Evolutionary conservation across 495 filamentous ascomycete genomes (phyloP), one percentile per base, ranked within the genome.

Genomic region (Aspergillus olivimuriae): DNA sequence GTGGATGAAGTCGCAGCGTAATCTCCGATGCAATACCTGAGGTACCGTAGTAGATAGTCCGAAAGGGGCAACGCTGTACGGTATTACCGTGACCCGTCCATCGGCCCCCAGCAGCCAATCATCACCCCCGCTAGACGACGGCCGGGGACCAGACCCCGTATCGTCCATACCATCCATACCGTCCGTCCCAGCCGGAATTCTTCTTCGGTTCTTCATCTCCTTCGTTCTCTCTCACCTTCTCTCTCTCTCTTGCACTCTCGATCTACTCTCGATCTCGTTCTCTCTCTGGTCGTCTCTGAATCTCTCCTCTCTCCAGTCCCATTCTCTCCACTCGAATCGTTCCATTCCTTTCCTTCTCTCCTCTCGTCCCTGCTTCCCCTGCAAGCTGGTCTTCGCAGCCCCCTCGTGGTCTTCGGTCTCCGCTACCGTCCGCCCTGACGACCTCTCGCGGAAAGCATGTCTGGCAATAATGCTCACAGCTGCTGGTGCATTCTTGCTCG

Each of bases 381-480:
- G 55, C 51, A 52, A 52, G 52, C 55, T 52, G 55, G 55, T 39
- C 55, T 58, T 49, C 52, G 55, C 55, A 58, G 51, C 36, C 36
- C 18, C 31, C 36, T 26, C 23, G 31, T 18, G 30, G 39, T 26
- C 39, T n/a, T 26, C 39, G 41, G 43, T 54, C 41, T 39, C 44
- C 41, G 47, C 46, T 9, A n/a, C 20, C 32, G 22, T 17, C 42
- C 26, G 22, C 47, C 24, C 22, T 26, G 22, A 22, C 36, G 42
- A 30, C 34, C 45, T 19, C 17, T 30, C 34, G n/a, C n/a, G 36
- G 50, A 53, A 61, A 62, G 60, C 52, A 68, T 70, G 65, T 53
- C 52, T 57, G 56, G 56, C 57, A 50, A 61, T 50, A 41, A 66
- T 69, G 62, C 56, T 42, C 40, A 68, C 56, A 58, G 48, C 37